A percentile compares a stretch with the other conserved stretches of the same genome.
Conservation (phyloP, 2,329 filamentous ascomycete genomes). For the Ophiostoma angusticollis region DNA sequence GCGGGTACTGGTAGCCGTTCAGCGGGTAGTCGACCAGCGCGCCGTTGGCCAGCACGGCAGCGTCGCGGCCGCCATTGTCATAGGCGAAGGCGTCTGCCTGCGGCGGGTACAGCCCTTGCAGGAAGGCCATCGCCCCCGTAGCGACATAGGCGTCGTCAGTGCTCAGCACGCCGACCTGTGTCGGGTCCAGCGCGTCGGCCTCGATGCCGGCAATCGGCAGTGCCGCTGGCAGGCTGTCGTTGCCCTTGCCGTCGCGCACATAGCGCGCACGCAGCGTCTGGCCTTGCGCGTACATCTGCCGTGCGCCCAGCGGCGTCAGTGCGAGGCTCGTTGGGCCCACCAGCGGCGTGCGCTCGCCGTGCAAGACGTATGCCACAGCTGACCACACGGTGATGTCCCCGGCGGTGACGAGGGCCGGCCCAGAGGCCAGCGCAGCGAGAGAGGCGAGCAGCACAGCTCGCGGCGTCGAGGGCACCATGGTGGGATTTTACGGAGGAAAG, state of each 20-base stretch:
- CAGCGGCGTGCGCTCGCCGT: constrained; percentile 41
- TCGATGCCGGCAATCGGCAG: constrained; percentile 30
- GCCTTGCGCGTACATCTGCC: constrained; percentile 38
- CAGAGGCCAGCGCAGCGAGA: neutral
- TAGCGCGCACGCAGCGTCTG: constrained; percentile 37
- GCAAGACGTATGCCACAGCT: constrained; percentile 33
- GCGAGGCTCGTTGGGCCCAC: constrained; percentile 17
- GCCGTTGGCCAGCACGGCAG: constrained; percentile 24
- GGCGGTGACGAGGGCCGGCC: neutral
- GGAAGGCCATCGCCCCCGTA: constrained; percentile 60
- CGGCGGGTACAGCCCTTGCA: constrained; percentile 78
- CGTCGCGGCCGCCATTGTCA: constrained; percentile 22
- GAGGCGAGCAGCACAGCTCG: constrained; percentile 1
- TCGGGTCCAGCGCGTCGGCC: constrained; percentile 33
- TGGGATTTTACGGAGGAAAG: neutral
- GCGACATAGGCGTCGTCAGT: constrained; percentile 37
- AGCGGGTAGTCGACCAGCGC: constrained; percentile 52
- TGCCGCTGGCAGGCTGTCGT: constrained; percentile 14
- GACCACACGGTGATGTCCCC: constrained; percentile 32
- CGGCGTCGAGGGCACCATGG: neutral
- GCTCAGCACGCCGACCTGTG: constrained; percentile 30
- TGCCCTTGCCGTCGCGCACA: constrained; percentile 19
- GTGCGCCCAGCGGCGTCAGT: constrained; percentile 40
- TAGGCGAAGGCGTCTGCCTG: constrained; percentile 28
- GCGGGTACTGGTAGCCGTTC: constrained; percentile 69